Base-by-base conservation (phyloP, 2,329 filamentous ascomycete species). In the Diaporthe nobilis region DNA sequence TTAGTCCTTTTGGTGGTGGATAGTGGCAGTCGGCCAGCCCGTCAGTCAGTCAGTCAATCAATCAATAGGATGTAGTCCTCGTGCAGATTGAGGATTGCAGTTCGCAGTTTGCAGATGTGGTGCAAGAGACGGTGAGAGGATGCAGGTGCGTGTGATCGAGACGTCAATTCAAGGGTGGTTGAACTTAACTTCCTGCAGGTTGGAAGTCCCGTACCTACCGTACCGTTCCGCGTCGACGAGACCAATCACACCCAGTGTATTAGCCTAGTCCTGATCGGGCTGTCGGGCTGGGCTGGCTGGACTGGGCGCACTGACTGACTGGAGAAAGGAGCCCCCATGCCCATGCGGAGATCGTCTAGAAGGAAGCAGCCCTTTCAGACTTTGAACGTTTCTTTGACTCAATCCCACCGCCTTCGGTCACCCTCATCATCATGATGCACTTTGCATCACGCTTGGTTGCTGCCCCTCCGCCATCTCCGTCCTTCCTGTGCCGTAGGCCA, bases 371-470 rank as follows among this genome's bases (percentile, higher is more conserved):
- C 37, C 37, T 39, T 39, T 15, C 37, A 13, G 12, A 15, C 37
- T 39, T 39, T 39, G 37, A 39, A 15, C 51, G 20, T 55, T 34
- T 34, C 61, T 6, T 51, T 68, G 34, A 22, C 15, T 57, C 13
- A 65, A 28, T 31, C 44, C 34, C 60, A 44, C 60, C 60, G 60
- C 60, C 37, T 44, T 7, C n/a, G 4, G 34, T 22, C 37, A 7
- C 4, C 61, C 17, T 49, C 61, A 67, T 55, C 65, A 47, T 70
- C 15, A 70, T 70, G 49, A 55, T 68, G 65, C 47, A 53, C 17
- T 3, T 22, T 55, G 47, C 47, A 53, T 53, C 31, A 20, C 13
- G 34, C 63, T 25, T 31, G 28, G 17, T 39, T 49, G 9, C 22
- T 20, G 15, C 28, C 37, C 25, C 13, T 28, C 25, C 39, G 34